These are phyloP conservation scores for Puya raimondii DNA, from an alignment of 176 grass and related monocot genomes.

Conservation along the genomic window DNA sequence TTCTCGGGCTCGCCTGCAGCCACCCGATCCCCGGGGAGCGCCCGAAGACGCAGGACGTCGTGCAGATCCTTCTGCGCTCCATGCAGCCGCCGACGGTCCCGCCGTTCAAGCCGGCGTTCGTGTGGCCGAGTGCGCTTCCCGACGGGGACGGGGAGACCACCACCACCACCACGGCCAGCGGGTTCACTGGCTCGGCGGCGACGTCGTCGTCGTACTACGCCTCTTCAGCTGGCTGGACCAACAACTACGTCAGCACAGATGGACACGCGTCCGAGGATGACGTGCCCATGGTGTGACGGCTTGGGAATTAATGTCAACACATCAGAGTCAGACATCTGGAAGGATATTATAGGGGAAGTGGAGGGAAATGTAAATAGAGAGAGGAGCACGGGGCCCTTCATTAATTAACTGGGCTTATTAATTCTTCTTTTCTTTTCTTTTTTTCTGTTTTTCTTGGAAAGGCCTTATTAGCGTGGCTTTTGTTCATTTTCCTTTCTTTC, in stretches of 20 bases:
- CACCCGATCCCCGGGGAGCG: conserved; percentile 61
- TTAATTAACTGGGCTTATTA: background rate
- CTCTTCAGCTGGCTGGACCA: conserved; percentile 39
- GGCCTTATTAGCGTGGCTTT: no score
- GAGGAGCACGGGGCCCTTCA: background rate
- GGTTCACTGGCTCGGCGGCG: conserved; percentile 10
- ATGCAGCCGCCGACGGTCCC: conserved; percentile 39
- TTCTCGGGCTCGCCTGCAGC: conserved; percentile 79
- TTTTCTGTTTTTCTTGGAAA: background rate
- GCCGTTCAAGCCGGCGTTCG: conserved; percentile 46
- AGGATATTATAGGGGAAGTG: conserved; percentile 3
- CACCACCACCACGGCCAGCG: conserved; percentile 7
- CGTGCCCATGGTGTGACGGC: conserved; percentile 24
- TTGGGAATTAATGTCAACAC: background rate
- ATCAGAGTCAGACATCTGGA: background rate
- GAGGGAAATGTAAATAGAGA: background rate
- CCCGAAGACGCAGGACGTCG: conserved; percentile 37
- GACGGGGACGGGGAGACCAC: conserved; percentile 16
- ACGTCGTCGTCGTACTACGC: conserved; percentile 38
- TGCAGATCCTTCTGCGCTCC: conserved; percentile 43
- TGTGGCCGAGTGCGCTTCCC: conserved; percentile 38
- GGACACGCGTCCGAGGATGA: conserved; percentile 21
- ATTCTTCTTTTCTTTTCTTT: background rate
- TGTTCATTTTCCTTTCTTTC: no score
- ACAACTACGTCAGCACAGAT: conserved; percentile 25